Conservation (phyloP, 495 filamentous ascomycete species). For the Evernia prunastri region DNA sequence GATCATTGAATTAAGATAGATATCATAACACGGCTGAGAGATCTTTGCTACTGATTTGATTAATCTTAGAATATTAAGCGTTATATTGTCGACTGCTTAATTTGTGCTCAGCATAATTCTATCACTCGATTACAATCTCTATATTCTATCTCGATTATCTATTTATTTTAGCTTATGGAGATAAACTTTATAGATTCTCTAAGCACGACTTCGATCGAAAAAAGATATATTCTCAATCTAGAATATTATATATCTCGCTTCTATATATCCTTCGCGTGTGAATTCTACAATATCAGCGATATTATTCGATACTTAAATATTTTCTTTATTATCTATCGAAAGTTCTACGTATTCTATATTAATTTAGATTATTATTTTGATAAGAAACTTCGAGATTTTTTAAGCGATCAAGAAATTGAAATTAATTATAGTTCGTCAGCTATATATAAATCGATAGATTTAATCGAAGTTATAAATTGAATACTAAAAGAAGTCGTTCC, state of each 20-base stretch:
- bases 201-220: background rate
- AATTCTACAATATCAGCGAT: background rate
- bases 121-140: too few relatives aligned
- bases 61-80: too few relatives aligned
- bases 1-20: too few relatives aligned
- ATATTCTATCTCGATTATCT: too few relatives aligned
- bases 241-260: background rate
- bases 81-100: too few relatives aligned
- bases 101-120: too few relatives aligned
- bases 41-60: too few relatives aligned
- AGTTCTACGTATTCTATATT: background rate
- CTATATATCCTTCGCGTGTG: background rate
- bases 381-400: background rate
- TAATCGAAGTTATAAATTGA: background rate
- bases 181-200: background rate
- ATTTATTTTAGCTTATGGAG: too few relatives aligned
- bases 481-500: background rate
- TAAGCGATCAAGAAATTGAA: background rate
- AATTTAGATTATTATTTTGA: background rate
- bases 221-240: background rate
- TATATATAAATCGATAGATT: background rate
- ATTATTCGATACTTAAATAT: background rate
- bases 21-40: too few relatives aligned
- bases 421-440: background rate
- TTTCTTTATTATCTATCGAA: background rate